A percentile compares a stretch with the other conserved stretches of the same genome.
Conservation (phyloP, 352 stramenopile genomes). For the Globisporangium ultimum region DNA sequence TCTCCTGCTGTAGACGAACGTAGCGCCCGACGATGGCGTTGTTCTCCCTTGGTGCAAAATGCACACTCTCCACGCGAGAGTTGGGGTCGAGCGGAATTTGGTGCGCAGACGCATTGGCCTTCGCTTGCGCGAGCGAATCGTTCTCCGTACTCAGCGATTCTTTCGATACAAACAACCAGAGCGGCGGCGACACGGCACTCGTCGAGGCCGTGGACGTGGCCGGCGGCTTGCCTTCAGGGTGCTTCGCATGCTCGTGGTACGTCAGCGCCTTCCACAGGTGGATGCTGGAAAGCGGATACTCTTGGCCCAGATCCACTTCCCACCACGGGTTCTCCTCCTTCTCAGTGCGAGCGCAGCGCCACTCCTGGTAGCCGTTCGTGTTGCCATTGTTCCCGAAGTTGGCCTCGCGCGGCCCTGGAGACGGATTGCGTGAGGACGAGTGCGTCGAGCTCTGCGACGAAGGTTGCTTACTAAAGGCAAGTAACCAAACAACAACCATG, state of each 20-base stretch:
- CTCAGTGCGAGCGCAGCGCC: slow-evolving; percentile 54
- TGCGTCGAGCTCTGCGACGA: slow-evolving; percentile 62
- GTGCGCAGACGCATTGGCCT: not conserved
- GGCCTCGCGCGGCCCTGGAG: slow-evolving; percentile 35
- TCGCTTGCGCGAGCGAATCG: not conserved
- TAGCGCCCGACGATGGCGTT: slow-evolving; percentile 34
- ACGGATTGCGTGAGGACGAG: slow-evolving; percentile 24
- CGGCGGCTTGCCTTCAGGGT: slow-evolving; percentile 34
- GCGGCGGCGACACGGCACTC: slow-evolving; percentile 26
- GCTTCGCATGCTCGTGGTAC: slow-evolving; percentile 61
- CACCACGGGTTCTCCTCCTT: slow-evolving; percentile 64
- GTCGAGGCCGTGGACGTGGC: slow-evolving; percentile 29
- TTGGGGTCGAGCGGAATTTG: slow-evolving; percentile 15
- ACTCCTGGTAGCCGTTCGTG: slow-evolving; percentile 68
- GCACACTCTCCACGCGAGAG: slow-evolving; percentile 18
- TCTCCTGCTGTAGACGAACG: slow-evolving; percentile 58
- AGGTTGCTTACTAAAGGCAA: slow-evolving; percentile 21
- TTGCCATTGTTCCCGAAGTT: slow-evolving; percentile 63
- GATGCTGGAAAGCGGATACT: slow-evolving; percentile 31
- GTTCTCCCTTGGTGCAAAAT: slow-evolving; percentile 4
- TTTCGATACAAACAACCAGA: slow-evolving; percentile 62
- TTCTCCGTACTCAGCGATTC: slow-evolving; percentile 22
- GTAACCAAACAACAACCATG: not conserved
- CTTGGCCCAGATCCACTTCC: slow-evolving; percentile 58
- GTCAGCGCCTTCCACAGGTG: slow-evolving; percentile 72